Percentiles rank a stretch among this genome's conserved stretches.
These are phyloP conservation scores for Erodium texanum DNA, from an alignment of 441 rosid species.

Conservation along the genomic window DNA sequence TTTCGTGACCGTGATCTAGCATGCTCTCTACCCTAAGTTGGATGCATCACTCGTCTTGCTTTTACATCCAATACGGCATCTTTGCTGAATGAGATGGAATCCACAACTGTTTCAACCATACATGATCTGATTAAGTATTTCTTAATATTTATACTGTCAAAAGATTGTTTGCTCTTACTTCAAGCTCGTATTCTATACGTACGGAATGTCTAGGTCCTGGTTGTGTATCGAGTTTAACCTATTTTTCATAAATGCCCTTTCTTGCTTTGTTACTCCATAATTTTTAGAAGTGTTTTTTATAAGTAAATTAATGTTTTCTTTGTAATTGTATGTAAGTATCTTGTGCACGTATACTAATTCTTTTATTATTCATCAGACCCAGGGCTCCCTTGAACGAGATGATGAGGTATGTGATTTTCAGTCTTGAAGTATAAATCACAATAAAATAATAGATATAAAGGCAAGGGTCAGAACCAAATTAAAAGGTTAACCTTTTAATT, in stretches of 20 bases:
- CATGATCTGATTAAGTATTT: not conserved
- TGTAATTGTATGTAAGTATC: not conserved
- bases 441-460: too few relatives aligned
- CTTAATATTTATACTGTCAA: not conserved
- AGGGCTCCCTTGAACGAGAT: constrained; percentile 73
- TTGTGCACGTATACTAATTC: constrained; percentile 12
- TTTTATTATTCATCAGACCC: constrained; percentile 39
- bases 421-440: not conserved
- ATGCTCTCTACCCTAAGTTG: not conserved
- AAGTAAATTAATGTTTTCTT: not conserved
- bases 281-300: not conserved
- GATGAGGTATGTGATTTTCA: constrained; percentile 63
- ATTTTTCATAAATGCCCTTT: not conserved
- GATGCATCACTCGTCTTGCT: not conserved
- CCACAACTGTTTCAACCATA: too few relatives aligned
- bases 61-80: not conserved
- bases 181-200: not conserved
- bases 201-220: not conserved
- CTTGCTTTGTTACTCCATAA: not conserved
- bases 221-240: not conserved
- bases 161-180: not conserved
- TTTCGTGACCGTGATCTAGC: too few relatives aligned
- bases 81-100: not conserved
- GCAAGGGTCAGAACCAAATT: too few relatives aligned
- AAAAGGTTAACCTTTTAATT: too few relatives aligned